Evolutionary conservation across 192 early-diverging fungal species (phyloP).

Genomic region (Rhizoclosmatium globosum): DNA sequence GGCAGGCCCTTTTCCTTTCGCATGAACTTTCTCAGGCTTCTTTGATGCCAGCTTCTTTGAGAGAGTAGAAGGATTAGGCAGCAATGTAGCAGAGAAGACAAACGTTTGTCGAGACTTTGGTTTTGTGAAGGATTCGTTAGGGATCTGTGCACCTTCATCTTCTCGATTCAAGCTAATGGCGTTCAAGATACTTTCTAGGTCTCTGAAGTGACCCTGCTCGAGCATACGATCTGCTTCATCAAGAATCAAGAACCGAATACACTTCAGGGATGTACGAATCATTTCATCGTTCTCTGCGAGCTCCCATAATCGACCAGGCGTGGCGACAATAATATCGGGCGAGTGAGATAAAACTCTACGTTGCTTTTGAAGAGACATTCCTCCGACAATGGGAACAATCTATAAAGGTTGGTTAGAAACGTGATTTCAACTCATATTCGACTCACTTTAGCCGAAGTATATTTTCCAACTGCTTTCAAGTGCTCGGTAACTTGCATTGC

Average conservation of each 20-base stretch:
- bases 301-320: constrained; percentile 88
- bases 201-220: constrained; percentile 90
- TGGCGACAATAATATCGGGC: constrained; percentile 91
- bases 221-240: constrained; percentile 98
- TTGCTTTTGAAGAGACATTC: constrained; percentile 95
- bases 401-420: constrained; percentile 23
- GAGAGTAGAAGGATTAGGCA: constrained; percentile 20
- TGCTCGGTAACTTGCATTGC: constrained; percentile 94
- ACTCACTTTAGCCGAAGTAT: constrained; percentile 36
- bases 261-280: constrained; percentile 69
- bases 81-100: constrained; percentile 92
- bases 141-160: background rate
- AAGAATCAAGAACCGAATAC: constrained; percentile 79
- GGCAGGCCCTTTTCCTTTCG: constrained; percentile 35
- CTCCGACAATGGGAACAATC: constrained; percentile 87
- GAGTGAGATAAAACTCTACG: constrained; percentile 70
- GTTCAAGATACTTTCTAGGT: constrained; percentile 77
- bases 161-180: constrained; percentile 30
- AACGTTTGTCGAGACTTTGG: constrained; percentile 76
- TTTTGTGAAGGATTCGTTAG: constrained; percentile 2
- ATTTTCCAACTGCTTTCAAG: constrained; percentile 56
- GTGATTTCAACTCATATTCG: background rate
- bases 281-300: constrained; percentile 58
- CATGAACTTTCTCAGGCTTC: constrained; percentile 30
- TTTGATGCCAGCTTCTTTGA: constrained; percentile 28